These are phyloP conservation scores for Diutina neorugosa DNA, from an alignment of 1,139 yeast species.

Conservation along the genomic window DNA sequence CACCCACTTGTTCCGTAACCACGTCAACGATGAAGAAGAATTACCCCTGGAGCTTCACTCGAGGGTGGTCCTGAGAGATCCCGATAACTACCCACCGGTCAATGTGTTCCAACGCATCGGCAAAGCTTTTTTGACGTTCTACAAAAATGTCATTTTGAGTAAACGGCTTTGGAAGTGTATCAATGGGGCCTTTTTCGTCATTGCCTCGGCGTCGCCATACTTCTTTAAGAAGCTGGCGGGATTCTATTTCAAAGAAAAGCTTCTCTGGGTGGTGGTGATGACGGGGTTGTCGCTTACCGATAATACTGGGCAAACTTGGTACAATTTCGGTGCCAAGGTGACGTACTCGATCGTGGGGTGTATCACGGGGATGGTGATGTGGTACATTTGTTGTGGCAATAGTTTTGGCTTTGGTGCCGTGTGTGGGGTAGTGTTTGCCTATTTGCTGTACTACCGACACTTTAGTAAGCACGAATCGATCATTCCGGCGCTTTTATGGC, in stretches of 20 bases:
- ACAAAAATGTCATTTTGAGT: conserved; percentile 11
- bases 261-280: conserved; percentile 23
- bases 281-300: conserved; percentile 22
- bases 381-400: conserved; percentile 28
- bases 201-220: conserved; percentile 18
- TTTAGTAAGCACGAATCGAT: conserved; percentile 19
- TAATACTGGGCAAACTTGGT: conserved; percentile 23
- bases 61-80: conserved; percentile 12
- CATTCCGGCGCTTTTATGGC: conserved; percentile 19
- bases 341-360: conserved; percentile 21
- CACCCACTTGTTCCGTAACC: not conserved
- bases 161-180: conserved; percentile 22
- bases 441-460: conserved; percentile 19
- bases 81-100: conserved; percentile 21
- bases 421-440: conserved; percentile 16
- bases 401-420: conserved; percentile 23
- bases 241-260: not conserved
- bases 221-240: conserved; percentile 5
- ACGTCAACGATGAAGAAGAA: conserved; percentile 8
- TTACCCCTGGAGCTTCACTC: conserved; percentile 6
- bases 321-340: conserved; percentile 17
- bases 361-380: conserved; percentile 20
- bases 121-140: conserved; percentile 9
- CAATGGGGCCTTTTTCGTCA: conserved; percentile 16
- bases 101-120: conserved; percentile 14